phyloP scores from a whole-genome alignment of 495 filamentous ascomycete genomes.

The Sabuloglossum arenarium region DNA sequence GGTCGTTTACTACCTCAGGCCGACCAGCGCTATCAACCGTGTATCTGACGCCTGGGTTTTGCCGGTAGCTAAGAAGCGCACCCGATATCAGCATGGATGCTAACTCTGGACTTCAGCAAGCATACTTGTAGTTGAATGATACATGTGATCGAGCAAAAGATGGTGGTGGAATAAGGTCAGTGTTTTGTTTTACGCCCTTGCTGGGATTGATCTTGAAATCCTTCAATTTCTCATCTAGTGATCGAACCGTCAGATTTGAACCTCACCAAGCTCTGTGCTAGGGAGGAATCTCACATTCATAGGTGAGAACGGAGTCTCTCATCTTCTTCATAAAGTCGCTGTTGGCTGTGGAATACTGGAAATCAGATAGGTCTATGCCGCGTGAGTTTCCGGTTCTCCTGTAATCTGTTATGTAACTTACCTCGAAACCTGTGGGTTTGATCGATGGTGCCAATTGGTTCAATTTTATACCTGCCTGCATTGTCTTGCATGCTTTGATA shows the following conservation, averaged over 20 bases:
- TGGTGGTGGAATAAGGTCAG: slow-evolving; percentile 64
- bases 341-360: slow-evolving; percentile 43
- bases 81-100: neutral
- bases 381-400: no score
- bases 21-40: slow-evolving; percentile 28
- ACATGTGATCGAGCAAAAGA: slow-evolving; percentile 42
- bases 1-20: slow-evolving; percentile 29
- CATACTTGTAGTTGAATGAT: slow-evolving; percentile 40
- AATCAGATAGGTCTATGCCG: slow-evolving; percentile 35
- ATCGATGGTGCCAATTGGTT: slow-evolving; percentile 49
- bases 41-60: slow-evolving; percentile 29
- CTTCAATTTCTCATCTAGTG: slow-evolving; percentile 42
- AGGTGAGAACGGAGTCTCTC: slow-evolving; percentile 38
- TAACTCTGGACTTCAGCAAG: neutral
- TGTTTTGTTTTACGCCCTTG: slow-evolving; percentile 32
- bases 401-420: slow-evolving; percentile 13
- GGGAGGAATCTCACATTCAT: slow-evolving; percentile 28
- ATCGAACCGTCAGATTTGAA: neutral
- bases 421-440: slow-evolving; percentile 76
- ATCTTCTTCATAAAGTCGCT: slow-evolving; percentile 45
- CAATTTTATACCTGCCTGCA: slow-evolving; percentile 40
- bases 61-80: slow-evolving; percentile 7
- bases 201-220: slow-evolving; percentile 49
- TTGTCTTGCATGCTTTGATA: slow-evolving; percentile 40
- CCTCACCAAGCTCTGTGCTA: neutral